Conservation (phyloP, 2,329 filamentous ascomycete species). For the Thelonectria olida region DNA sequence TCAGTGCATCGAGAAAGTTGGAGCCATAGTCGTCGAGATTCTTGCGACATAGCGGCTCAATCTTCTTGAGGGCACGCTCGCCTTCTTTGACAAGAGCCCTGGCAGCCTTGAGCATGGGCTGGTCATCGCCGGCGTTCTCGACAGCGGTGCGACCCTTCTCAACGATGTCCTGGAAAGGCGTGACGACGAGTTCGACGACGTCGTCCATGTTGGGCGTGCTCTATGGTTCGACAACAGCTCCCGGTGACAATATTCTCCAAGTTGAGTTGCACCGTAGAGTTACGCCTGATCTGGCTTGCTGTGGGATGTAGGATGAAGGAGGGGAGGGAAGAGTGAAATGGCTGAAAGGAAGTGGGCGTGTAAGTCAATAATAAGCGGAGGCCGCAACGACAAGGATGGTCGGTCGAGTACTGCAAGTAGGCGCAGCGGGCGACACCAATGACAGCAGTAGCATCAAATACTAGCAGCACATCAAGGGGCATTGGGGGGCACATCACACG, state of each 20-base stretch:
- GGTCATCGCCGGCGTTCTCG: constrained; percentile 56
- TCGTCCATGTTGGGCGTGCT: constrained; percentile 48
- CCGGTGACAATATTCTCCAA: neutral
- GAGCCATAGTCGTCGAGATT: constrained; percentile 58
- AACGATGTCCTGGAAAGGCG: constrained; percentile 62
- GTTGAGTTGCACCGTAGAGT: neutral
- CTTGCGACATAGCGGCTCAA: constrained; percentile 61
- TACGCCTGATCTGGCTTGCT: neutral
- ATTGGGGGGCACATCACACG: constrained; percentile 21
- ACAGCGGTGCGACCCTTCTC: constrained; percentile 59
- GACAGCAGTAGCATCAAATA: constrained; percentile 2
- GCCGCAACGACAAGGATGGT: constrained; percentile 20
- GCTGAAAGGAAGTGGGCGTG: constrained; percentile 30
- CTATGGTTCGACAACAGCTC: constrained; percentile 2
- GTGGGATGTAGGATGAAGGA: constrained; percentile 3
- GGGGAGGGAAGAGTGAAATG: constrained; percentile 6
- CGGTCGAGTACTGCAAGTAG: too few species aligned
- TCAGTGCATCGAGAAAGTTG: constrained; percentile 61
- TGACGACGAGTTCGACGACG: constrained; percentile 55
- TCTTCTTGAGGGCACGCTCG: constrained; percentile 57
- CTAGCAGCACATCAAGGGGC: neutral
- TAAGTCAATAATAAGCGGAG: constrained; percentile 39
- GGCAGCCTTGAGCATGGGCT: constrained; percentile 60
- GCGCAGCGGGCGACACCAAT: constrained; percentile 18
- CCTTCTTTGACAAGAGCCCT: constrained; percentile 58